These are phyloP conservation scores for Lipomyces yamanashiensis DNA, from an alignment of 805 yeast species.

Conservation along the genomic window DNA sequence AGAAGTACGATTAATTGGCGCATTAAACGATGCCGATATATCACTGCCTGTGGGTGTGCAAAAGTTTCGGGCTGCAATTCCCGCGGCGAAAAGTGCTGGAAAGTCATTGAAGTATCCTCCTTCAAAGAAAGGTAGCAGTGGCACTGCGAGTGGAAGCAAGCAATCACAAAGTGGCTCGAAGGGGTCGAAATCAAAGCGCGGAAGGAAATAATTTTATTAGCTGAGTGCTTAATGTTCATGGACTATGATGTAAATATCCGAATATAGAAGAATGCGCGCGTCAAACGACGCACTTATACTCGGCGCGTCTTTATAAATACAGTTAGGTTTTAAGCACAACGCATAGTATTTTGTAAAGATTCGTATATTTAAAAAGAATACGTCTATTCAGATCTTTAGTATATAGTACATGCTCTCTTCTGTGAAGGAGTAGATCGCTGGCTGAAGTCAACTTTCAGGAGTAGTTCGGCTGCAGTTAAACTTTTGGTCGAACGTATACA, in stretches of 20 bases:
- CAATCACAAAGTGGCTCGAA: neutral
- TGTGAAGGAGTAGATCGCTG: too few relatives aligned
- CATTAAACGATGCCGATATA: constrained; percentile 66
- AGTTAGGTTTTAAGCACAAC: too few relatives aligned
- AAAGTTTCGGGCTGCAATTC: constrained; percentile 51
- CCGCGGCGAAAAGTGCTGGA: constrained; percentile 18
- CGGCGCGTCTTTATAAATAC: too few relatives aligned
- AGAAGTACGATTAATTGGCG: constrained; percentile 61
- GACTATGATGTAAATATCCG: too few relatives aligned
- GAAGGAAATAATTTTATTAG: neutral
- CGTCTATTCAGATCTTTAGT: too few relatives aligned
- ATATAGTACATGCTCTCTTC: too few relatives aligned
- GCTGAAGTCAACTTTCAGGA: too few relatives aligned
- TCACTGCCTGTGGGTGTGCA: constrained; percentile 70
- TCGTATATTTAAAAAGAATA: too few relatives aligned
- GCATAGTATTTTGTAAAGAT: too few relatives aligned
- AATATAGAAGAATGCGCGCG: too few relatives aligned
- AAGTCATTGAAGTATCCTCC: neutral
- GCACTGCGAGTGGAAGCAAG: neutral
- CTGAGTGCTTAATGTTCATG: too few relatives aligned
- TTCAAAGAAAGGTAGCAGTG: constrained; percentile 1
- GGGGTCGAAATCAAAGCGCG: neutral
- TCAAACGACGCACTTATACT: too few relatives aligned
- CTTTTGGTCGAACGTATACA: neutral
- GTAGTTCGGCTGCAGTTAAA: neutral